Base-by-base conservation (phyloP, 2,329 filamentous ascomycete species). In the Curvularia hawaiiensis region DNA sequence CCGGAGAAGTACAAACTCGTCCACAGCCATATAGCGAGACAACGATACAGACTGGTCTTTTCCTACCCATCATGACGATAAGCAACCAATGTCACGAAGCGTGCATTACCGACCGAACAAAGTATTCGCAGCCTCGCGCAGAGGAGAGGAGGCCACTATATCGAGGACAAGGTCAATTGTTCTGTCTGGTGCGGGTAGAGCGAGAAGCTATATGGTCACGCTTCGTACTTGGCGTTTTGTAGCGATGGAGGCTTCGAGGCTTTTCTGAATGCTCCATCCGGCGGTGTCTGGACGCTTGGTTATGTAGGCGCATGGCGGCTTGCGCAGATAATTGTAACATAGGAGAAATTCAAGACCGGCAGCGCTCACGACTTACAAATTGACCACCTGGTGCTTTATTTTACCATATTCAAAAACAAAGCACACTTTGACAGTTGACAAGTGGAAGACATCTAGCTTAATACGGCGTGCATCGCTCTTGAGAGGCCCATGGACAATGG, bases 1-100 rank as follows among this genome's bases (percentile, higher is more conserved):
- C 60, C 70, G 72, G 26, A 74, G 75, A 50, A 75, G 68, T 61
- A 72, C 72, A 39, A 67, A 70, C 49, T 61, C 67, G 9, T 59
- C 64, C 31, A 70, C 59, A 28, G 64, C 63, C 40, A 64, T 68
- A 65, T 70, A 67, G 41, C 31, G 33, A 55, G 18, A 35, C 38
- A n/a, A 24, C 39, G 53, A 30, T 31, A 3, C 41, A 26, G 28
- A 41, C 46, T 50, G 55, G 45, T 35, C 31, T 28, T 55, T 22
- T 56, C 56, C 49, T 16, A 49, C 49, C 30, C 54, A 49, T 20
- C 41, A 50, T 41, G 47, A 49, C 46, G 47, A 54, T 18, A 39
- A 54, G 35, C 43, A 41, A 46, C 51, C 50, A 20, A 45, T 41
- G 52, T 47, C n/a, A 57, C 51, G 50, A 60, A 47, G 48, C 50